These are phyloP conservation scores for Apostasia ramifera DNA, from an alignment of 106 monocot genomes.

Conservation along the genomic window DNA sequence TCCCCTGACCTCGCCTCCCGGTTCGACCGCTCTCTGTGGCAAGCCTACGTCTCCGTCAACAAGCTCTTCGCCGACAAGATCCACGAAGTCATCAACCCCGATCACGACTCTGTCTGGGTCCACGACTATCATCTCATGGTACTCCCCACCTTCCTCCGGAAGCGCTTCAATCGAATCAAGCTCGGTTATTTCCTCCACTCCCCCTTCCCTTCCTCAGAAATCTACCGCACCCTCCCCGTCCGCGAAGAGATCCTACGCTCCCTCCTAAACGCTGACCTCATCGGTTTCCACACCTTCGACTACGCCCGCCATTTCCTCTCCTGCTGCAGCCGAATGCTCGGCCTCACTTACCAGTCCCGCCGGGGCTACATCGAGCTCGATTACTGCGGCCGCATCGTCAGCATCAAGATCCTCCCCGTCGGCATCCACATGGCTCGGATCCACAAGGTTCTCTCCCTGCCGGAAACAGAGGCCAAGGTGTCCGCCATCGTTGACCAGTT, in stretches of 20 bases:
- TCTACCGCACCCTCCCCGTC: constrained; percentile 45
- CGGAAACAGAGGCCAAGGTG: constrained; percentile 34
- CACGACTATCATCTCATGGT: constrained; percentile 57
- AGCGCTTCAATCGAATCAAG: constrained; percentile 42
- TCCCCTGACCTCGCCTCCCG: constrained; percentile 34
- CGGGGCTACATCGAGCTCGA: constrained; percentile 43
- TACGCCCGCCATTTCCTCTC: constrained; percentile 57
- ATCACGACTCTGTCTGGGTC: constrained; percentile 45
- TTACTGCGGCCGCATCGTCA: constrained; percentile 47
- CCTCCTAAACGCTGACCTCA: constrained; percentile 43
- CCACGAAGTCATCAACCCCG: constrained; percentile 46
- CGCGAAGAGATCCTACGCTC: constrained; percentile 50
- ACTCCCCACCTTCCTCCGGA: constrained; percentile 46
- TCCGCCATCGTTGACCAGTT: constrained; percentile 22
- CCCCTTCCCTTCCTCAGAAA: constrained; percentile 49
- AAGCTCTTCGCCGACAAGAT: constrained; percentile 54
- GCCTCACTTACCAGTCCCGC: constrained; percentile 41
- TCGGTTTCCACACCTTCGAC: constrained; percentile 59
- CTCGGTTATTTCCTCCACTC: constrained; percentile 51
- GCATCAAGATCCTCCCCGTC: constrained; percentile 47
- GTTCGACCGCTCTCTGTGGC: constrained; percentile 42
- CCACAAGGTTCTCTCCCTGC: constrained; percentile 21
- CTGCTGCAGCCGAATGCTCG: constrained; percentile 49
- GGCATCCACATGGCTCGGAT: constrained; percentile 42
- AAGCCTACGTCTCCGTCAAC: constrained; percentile 52